Evolutionary conservation across 495 filamentous ascomycete genomes (phyloP).

Genomic region (Penicillium longicatenatum): DNA sequence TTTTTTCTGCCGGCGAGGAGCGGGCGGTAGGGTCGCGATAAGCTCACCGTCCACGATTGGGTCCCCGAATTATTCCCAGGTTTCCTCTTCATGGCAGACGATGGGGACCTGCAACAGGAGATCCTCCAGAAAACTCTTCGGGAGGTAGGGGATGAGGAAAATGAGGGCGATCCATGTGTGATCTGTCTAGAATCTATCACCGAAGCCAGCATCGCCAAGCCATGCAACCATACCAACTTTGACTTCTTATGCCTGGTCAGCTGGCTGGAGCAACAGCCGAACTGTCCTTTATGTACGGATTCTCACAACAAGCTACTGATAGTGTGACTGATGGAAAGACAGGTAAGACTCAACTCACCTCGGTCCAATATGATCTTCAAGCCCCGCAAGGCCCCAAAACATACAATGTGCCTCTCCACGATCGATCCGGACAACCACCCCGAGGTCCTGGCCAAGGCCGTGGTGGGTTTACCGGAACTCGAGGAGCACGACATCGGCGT

Average conservation of each 20-base stretch:
- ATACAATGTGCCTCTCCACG: constrained; percentile 40
- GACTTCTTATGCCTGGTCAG: constrained; percentile 82
- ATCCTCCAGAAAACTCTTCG: constrained; percentile 47
- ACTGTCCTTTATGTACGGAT: constrained; percentile 73
- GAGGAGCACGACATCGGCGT: constrained; percentile 23
- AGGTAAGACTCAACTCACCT: constrained; percentile 64
- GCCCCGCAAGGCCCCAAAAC: constrained; percentile 55
- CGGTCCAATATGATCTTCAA: constrained; percentile 67
- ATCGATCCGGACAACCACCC: constrained; percentile 4
- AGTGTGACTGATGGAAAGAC: constrained; percentile 15
- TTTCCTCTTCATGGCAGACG: constrained; percentile 33
- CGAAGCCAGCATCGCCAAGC: constrained; percentile 67
- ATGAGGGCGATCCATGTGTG: constrained; percentile 46
- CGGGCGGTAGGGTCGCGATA: constrained; percentile 4
- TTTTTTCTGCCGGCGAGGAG: constrained; percentile 5
- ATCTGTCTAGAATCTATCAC: constrained; percentile 75
- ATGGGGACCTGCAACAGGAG: constrained; percentile 45
- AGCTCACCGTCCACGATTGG: constrained; percentile 10
- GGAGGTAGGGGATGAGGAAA: constrained; percentile 43
- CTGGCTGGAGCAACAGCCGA: constrained; percentile 74
- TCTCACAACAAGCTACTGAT: neutral
- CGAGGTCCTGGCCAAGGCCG: neutral
- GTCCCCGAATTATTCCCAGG: neutral
- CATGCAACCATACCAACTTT: constrained; percentile 79
- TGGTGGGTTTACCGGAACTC: constrained; percentile 1